Percentiles rank a stretch among this genome's conserved stretches.
phyloP scores from a whole-genome alignment of 352 stramenopile genomes.

The Globisporangium middletonii region DNA sequence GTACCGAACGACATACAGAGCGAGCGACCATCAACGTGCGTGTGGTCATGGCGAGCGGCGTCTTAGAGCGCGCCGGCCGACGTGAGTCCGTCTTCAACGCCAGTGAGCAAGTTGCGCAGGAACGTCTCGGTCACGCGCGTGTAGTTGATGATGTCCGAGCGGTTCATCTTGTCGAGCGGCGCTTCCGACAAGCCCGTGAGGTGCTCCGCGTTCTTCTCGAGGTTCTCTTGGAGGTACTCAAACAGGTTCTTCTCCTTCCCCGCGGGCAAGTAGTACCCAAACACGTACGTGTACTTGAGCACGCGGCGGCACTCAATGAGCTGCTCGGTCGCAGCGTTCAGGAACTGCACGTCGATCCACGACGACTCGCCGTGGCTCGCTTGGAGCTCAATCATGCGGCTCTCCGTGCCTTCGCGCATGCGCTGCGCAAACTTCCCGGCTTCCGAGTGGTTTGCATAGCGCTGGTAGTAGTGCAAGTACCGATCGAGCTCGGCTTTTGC shows the following conservation, averaged over 20 bases:
- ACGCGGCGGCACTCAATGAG: constrained; percentile 97
- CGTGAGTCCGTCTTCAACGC: constrained; percentile 87
- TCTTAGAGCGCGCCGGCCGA: constrained; percentile 23
- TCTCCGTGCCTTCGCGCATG: constrained; percentile 94
- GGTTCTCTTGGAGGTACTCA: constrained; percentile 91
- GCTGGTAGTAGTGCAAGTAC: constrained; percentile 99
- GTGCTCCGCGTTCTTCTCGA: constrained; percentile 93
- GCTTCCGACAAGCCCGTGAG: constrained; percentile 88
- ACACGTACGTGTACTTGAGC: constrained; percentile 98
- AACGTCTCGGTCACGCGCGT: constrained; percentile 92
- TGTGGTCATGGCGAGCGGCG: not conserved
- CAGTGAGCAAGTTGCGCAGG: constrained; percentile 85
- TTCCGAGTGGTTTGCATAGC: constrained; percentile 95
- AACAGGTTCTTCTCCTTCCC: constrained; percentile 93
- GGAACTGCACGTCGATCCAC: constrained; percentile 98
- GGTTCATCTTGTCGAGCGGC: constrained; percentile 90
- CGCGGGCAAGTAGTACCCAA: constrained; percentile 91
- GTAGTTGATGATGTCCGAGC: constrained; percentile 93
- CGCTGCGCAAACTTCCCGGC: constrained; percentile 96
- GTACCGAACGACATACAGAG: not conserved
- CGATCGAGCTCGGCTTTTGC: constrained; percentile 97
- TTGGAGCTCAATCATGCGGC: constrained; percentile 94
- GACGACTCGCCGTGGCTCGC: constrained; percentile 86
- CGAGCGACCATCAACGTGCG: not conserved
- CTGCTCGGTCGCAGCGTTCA: constrained; percentile 94